A percentile compares a stretch with the other conserved stretches of the same genome.
Conservation (phyloP, 129 eudicot genomes). For the Tanacetum coccineum region DNA sequence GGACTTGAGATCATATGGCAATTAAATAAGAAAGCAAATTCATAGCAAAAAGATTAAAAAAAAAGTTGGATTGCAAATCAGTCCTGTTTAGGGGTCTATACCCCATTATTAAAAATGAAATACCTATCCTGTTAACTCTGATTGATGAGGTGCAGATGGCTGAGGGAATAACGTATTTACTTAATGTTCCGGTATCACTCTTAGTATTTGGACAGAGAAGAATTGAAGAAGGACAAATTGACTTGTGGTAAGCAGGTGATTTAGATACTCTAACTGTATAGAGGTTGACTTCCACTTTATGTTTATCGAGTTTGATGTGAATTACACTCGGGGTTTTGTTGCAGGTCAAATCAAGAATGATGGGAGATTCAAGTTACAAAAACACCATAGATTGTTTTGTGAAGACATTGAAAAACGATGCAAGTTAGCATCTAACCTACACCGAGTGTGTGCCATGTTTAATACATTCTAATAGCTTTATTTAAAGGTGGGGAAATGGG, state of each 20-base stretch:
- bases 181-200: neutral
- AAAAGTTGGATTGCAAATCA: neutral
- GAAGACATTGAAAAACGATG: slow-evolving; percentile 85
- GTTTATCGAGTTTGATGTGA: neutral
- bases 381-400: slow-evolving; percentile 84
- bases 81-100: neutral
- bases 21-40: too few species aligned
- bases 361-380: slow-evolving; percentile 91
- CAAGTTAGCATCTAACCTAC: slow-evolving; percentile 31
- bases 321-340: neutral
- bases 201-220: neutral
- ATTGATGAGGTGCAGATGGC: too few species aligned
- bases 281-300: slow-evolving; percentile 1
- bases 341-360: slow-evolving; percentile 98
- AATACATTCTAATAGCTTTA: too few species aligned
- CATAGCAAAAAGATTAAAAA: neutral
- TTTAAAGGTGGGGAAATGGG: too few species aligned
- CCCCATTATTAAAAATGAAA: too few species aligned
- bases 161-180: neutral
- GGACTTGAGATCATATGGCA: too few species aligned
- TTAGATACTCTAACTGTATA: neutral
- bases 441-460: too few species aligned
- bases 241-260: neutral
- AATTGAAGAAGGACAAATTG: neutral
- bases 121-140: too few species aligned